Evolutionary conservation across 1,284 basidiomycete genomes (phyloP).

Genomic region (Cryptococcus maquisensis): DNA sequence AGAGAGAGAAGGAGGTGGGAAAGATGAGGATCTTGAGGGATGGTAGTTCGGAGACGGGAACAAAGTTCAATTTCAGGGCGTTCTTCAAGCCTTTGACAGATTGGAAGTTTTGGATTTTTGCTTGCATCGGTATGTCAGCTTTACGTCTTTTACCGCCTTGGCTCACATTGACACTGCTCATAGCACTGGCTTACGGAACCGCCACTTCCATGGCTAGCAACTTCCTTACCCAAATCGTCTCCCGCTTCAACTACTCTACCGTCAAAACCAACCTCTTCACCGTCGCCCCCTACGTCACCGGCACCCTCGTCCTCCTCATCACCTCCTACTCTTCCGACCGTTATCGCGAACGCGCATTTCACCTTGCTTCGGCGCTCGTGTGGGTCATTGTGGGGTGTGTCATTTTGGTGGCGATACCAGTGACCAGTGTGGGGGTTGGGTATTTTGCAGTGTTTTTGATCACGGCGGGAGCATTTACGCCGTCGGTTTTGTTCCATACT

Average conservation of each 20-base stretch:
- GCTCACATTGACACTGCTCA: background rate
- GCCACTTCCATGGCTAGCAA: slow-evolving; percentile 44
- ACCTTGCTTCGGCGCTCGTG: slow-evolving; percentile 25
- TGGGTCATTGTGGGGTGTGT: slow-evolving; percentile 37
- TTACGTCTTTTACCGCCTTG: background rate
- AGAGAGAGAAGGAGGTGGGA: background rate
- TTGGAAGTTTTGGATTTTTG: slow-evolving; percentile 16
- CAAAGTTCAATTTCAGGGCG: slow-evolving; percentile 3
- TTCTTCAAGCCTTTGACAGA: slow-evolving; percentile 16
- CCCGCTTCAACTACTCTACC: slow-evolving; percentile 51
- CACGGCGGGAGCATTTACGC: slow-evolving; percentile 10
- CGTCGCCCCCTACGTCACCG: slow-evolving; percentile 53
- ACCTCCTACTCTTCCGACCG: slow-evolving; percentile 57
- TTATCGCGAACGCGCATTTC: slow-evolving; percentile 53
- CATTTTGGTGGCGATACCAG: slow-evolving; percentile 18
- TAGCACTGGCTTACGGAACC: slow-evolving; percentile 50
- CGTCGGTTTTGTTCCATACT: slow-evolving; percentile 9
- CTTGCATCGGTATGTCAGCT: slow-evolving; percentile 7
- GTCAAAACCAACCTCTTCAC: slow-evolving; percentile 48
- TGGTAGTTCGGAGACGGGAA: slow-evolving; percentile 8
- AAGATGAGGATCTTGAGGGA: background rate
- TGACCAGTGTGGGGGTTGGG: slow-evolving; percentile 7
- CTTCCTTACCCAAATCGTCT: slow-evolving; percentile 56
- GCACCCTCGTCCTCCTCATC: slow-evolving; percentile 51
- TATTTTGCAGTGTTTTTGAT: slow-evolving; percentile 24